Percentiles rank a stretch among this genome's conserved stretches.
phyloP scores from a whole-genome alignment of 2,329 filamentous ascomycete species.

The Calycina herbarum region DNA sequence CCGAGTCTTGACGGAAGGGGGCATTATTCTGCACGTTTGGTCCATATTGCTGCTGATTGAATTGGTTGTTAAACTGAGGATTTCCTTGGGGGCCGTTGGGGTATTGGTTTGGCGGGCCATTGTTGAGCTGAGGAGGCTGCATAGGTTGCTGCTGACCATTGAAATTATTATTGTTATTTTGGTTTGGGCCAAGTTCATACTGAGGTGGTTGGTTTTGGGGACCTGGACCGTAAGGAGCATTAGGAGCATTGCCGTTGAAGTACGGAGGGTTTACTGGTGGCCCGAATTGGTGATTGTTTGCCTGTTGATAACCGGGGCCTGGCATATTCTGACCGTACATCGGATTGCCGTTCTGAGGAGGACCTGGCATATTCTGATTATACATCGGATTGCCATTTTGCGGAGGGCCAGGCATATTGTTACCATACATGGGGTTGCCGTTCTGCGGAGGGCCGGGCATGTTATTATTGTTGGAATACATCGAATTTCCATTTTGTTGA shows the following conservation, averaged over 20 bases:
- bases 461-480: neutral
- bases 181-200: slow-evolving; percentile 16
- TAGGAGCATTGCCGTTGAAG: slow-evolving; percentile 9
- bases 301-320: neutral
- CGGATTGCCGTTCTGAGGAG: neutral
- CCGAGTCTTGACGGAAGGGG: slow-evolving; percentile 33
- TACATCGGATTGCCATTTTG: neutral
- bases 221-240: slow-evolving; percentile 14
- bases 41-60: slow-evolving; percentile 11
- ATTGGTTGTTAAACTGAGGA: slow-evolving; percentile 6
- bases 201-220: slow-evolving; percentile 21
- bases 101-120: slow-evolving; percentile 4
- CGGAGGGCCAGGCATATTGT: neutral
- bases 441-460: neutral
- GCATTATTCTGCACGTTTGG: slow-evolving; percentile 2
- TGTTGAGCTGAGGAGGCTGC: slow-evolving; percentile 8
- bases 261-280: slow-evolving; percentile 6
- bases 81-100: slow-evolving; percentile 8
- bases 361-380: neutral
- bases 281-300: slow-evolving; percentile 8
- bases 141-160: slow-evolving; percentile 7
- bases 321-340: neutral
- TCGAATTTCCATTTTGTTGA: neutral
- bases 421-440: neutral
- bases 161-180: slow-evolving; percentile 14